Percentiles rank a stretch among this genome's conserved stretches.
phyloP scores from a whole-genome alignment of 768 basidiomycete genomes.

The Tulasnella sp. region DNA sequence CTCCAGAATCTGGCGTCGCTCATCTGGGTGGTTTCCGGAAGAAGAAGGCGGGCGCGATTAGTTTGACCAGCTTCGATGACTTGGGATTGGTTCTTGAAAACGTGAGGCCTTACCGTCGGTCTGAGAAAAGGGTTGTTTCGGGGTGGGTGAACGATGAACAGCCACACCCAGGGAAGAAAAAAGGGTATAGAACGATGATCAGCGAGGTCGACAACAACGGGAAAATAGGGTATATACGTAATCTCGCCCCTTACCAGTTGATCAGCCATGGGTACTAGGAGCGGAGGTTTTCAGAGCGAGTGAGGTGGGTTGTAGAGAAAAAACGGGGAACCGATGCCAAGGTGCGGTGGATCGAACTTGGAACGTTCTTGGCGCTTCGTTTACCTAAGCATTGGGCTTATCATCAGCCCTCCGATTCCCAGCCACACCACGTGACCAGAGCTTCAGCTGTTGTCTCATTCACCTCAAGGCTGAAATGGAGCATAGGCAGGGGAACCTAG shows the following conservation, averaged over 20 bases:
- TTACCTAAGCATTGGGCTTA: background rate
- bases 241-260: background rate
- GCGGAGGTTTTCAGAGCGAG: background rate
- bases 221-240: too few relatives aligned
- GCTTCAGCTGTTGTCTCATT: too few relatives aligned
- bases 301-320: background rate
- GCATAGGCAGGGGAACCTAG: too few relatives aligned
- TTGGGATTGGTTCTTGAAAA: background rate
- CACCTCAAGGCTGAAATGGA: too few relatives aligned
- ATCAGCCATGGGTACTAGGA: background rate
- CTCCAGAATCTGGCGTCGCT: background rate
- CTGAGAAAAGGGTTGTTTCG: background rate
- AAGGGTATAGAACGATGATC: too few relatives aligned
- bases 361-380: background rate
- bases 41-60: background rate
- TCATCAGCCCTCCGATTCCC: too few relatives aligned
- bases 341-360: background rate
- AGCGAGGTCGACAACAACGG: background rate
- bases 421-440: too few relatives aligned
- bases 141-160: too few relatives aligned
- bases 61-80: background rate
- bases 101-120: background rate
- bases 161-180: too few relatives aligned
- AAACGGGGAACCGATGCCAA: background rate
- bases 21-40: background rate